Evolutionary conservation across 192 early-diverging fungal genomes (phyloP).

Genomic region (Dispira parvispora): DNA sequence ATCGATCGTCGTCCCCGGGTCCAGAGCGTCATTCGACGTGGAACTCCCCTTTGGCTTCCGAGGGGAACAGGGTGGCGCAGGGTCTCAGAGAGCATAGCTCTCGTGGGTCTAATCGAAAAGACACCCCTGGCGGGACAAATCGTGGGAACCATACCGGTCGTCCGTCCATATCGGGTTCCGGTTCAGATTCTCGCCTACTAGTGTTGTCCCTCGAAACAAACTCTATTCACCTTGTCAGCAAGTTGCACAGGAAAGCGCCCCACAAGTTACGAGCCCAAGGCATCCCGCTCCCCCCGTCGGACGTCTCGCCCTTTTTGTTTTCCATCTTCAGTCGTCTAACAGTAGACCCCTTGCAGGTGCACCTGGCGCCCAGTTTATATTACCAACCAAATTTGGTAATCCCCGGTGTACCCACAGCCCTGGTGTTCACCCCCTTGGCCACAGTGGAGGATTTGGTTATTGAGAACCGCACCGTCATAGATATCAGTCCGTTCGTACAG

Average conservation of each 20-base stretch:
- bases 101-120: no score
- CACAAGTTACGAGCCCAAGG: neutral
- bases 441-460: neutral
- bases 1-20: no score
- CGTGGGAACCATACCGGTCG: no score
- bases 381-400: no score
- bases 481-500: neutral
- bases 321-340: neutral
- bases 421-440: neutral
- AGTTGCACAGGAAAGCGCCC: neutral
- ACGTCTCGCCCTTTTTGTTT: neutral
- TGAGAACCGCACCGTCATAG: neutral
- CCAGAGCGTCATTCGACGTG: no score
- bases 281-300: neutral
- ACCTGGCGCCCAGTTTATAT: neutral
- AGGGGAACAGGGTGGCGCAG: no score
- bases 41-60: no score
- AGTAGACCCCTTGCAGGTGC: neutral
- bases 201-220: constrained; percentile 1
- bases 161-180: no score
- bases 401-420: no score
- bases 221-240: neutral
- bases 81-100: no score
- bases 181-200: no score
- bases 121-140: no score